Conservation (phyloP, 2,329 filamentous ascomycete genomes). For the Colletotrichum liriopes region DNA sequence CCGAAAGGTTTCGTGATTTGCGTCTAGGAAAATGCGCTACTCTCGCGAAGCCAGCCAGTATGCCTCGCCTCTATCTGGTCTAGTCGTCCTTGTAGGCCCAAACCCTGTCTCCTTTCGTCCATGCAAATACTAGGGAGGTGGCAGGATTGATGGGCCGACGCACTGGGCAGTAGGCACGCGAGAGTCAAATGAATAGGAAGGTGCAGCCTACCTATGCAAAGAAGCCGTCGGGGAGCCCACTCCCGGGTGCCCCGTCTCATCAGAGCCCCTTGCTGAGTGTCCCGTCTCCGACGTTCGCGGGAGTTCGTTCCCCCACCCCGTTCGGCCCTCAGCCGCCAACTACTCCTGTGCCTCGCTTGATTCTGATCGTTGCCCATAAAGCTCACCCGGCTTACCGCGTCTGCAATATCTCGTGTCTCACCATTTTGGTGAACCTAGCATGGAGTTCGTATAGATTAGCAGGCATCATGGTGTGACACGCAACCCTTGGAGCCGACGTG, state of each 20-base stretch:
- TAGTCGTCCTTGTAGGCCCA: too few relatives aligned
- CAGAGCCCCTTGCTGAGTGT: not conserved
- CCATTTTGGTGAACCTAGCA: not conserved
- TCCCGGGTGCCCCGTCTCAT: too few relatives aligned
- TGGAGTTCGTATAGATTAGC: not conserved
- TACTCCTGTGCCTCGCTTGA: not conserved
- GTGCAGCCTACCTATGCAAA: too few relatives aligned
- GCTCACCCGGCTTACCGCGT: not conserved
- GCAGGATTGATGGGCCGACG: too few relatives aligned
- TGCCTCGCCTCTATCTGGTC: too few relatives aligned
- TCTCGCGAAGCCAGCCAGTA: too few relatives aligned
- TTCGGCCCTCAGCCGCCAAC: not conserved
- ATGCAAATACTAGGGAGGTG: too few relatives aligned
- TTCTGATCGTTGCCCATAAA: not conserved
- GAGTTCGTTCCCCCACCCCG: not conserved
- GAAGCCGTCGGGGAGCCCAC: too few relatives aligned
- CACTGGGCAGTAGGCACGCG: too few relatives aligned
- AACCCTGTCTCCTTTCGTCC: too few relatives aligned
- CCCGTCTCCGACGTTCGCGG: not conserved
- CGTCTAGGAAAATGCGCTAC: too few relatives aligned
- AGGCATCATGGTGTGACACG: not conserved
- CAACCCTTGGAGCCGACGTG: not conserved
- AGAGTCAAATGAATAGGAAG: too few relatives aligned
- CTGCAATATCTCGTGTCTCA: not conserved
- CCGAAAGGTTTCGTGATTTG: not conserved